A percentile compares a stretch with the other conserved stretches of the same genome.
Evolutionary conservation across 768 basidiomycete genomes (phyloP).

Genomic region (Polyporus arcularius): DNA sequence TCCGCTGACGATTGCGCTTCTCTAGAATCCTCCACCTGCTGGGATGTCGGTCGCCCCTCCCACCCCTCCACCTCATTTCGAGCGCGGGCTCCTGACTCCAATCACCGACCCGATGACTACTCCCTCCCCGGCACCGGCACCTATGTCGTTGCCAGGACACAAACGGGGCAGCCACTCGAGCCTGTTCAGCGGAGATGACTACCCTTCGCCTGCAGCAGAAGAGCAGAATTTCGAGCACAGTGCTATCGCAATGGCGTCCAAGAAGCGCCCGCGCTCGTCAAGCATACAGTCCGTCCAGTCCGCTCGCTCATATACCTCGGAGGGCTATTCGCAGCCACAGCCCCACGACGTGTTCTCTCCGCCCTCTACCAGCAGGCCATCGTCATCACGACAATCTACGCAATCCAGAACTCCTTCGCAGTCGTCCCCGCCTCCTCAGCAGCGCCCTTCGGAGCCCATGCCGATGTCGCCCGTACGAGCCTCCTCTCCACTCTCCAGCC

Average conservation of each 20-base stretch:
- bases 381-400: not conserved
- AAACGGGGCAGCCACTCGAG: slow-evolving; percentile 11
- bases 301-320: slow-evolving; percentile 2
- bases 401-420: not conserved
- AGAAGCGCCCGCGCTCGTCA: slow-evolving; percentile 12
- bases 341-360: not conserved
- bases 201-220: not conserved
- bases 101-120: slow-evolving; percentile 17
- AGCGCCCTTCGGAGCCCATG: not conserved
- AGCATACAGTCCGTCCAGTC: slow-evolving; percentile 15
- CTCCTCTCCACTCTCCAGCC: not conserved
- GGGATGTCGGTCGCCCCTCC: not conserved
- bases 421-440: not conserved
- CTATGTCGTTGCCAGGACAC: not conserved
- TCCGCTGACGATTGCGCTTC: not conserved
- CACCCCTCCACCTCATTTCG: slow-evolving; percentile 2
- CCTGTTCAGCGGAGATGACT: slow-evolving; percentile 9
- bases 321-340: not conserved
- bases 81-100: slow-evolving; percentile 17
- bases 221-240: slow-evolving; percentile 1
- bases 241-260: not conserved
- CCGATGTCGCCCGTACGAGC: not conserved
- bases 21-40: slow-evolving; percentile 8
- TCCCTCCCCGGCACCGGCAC: slow-evolving; percentile 12
- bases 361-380: not conserved